These are phyloP conservation scores for Mycena rebaudengoi DNA, from an alignment of 768 basidiomycete species.

Conservation along the genomic window DNA sequence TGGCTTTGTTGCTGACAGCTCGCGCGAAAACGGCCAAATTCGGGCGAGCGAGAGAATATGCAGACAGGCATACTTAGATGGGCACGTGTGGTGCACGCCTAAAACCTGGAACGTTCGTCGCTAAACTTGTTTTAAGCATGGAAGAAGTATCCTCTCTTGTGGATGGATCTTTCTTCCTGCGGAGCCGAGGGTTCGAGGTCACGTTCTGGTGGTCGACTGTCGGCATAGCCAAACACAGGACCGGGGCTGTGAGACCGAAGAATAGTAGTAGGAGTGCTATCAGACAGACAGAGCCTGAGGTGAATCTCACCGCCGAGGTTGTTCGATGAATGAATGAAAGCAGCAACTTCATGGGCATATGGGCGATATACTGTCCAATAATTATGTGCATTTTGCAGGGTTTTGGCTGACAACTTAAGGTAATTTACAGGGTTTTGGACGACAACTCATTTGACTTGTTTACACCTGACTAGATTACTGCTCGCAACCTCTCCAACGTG, in stretches of 20 bases:
- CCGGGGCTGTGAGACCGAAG: too few relatives aligned
- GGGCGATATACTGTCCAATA: neutral
- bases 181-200: slow-evolving; percentile 6
- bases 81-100: slow-evolving; percentile 19
- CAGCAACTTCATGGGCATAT: slow-evolving; percentile 9
- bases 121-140: slow-evolving; percentile 21
- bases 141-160: slow-evolving; percentile 14
- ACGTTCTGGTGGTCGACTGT: slow-evolving; percentile 13
- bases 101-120: neutral
- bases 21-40: too few relatives aligned
- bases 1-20: too few relatives aligned
- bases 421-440: too few relatives aligned
- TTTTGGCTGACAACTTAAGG: slow-evolving; percentile 9
- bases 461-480: too few relatives aligned
- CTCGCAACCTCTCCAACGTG: too few relatives aligned
- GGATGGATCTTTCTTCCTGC: slow-evolving; percentile 12
- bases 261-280: too few relatives aligned
- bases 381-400: slow-evolving; percentile 17
- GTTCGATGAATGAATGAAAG: slow-evolving; percentile 12
- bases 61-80: too few relatives aligned
- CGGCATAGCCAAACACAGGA: too few relatives aligned
- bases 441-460: too few relatives aligned
- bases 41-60: too few relatives aligned
- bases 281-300: neutral
- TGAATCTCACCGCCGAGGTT: neutral